These are phyloP conservation scores for Limonomyces culmigenus DNA, from an alignment of 1,284 basidiomycete species.

Conservation along the genomic window DNA sequence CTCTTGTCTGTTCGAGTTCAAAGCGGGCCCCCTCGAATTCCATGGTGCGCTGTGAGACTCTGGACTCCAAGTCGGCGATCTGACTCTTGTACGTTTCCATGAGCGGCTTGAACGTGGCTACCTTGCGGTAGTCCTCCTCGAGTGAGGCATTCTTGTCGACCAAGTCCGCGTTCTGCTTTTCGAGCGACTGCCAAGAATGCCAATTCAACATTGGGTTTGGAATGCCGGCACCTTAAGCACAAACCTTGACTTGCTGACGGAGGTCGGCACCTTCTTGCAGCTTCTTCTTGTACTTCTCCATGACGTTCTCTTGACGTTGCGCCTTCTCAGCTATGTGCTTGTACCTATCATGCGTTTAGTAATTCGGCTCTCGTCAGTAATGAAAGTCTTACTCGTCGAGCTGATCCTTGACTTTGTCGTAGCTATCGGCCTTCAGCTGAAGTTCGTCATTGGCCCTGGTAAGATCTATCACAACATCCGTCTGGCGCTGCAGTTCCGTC, in stretches of 20 bases:
- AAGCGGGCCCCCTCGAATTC: slow-evolving; percentile 61
- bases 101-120: slow-evolving; percentile 73
- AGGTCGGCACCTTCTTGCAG: slow-evolving; percentile 87
- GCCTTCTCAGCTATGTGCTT: slow-evolving; percentile 82
- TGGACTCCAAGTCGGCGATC: slow-evolving; percentile 68
- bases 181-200: slow-evolving; percentile 40
- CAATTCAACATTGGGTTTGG: neutral
- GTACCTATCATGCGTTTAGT: slow-evolving; percentile 29
- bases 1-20: slow-evolving; percentile 60
- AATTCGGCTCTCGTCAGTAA: slow-evolving; percentile 1
- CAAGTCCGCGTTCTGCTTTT: slow-evolving; percentile 84
- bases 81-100: slow-evolving; percentile 90
- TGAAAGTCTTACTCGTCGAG: slow-evolving; percentile 65
- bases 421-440: slow-evolving; percentile 63
- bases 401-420: slow-evolving; percentile 74
- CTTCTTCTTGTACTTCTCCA: slow-evolving; percentile 99
- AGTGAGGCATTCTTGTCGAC: slow-evolving; percentile 83
- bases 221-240: slow-evolving; percentile 7
- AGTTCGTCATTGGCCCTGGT: slow-evolving; percentile 72
- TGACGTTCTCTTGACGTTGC: slow-evolving; percentile 90
- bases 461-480: slow-evolving; percentile 47
- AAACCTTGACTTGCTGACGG: slow-evolving; percentile 70
- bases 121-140: slow-evolving; percentile 82
- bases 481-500: slow-evolving; percentile 65
- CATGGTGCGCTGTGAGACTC: slow-evolving; percentile 41